Percentiles rank a stretch among this genome's conserved stretches.
Evolutionary conservation across 148 eudicot genomes (phyloP).

Genomic region (Persicaria tinctoria): DNA sequence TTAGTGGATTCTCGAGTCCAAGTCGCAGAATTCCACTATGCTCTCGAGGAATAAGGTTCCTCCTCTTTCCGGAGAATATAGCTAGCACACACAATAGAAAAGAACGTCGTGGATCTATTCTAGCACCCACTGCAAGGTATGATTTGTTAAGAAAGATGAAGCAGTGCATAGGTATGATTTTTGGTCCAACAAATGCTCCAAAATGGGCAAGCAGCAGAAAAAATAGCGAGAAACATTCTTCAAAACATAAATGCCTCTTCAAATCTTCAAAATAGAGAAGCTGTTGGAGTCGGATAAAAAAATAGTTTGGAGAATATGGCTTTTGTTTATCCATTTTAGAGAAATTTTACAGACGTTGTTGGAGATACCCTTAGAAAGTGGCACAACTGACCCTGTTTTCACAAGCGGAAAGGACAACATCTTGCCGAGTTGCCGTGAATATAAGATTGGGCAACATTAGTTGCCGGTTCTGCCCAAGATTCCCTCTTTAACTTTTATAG

Average conservation of each 20-base stretch:
- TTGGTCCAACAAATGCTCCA: no score
- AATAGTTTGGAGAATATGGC: no score
- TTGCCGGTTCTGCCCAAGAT: slow-evolving; percentile 50
- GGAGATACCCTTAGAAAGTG: background rate
- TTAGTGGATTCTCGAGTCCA: slow-evolving; percentile 62
- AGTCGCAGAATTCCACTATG: slow-evolving; percentile 40
- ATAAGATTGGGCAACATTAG: slow-evolving; percentile 38
- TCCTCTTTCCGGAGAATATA: slow-evolving; percentile 43
- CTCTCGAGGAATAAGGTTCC: slow-evolving; percentile 68
- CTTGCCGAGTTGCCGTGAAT: slow-evolving; percentile 32
- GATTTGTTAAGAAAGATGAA: slow-evolving; percentile 21
- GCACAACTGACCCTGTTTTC: background rate
- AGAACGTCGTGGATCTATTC: slow-evolving; percentile 58
- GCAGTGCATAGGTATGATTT: background rate
- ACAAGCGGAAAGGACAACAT: slow-evolving; percentile 36
- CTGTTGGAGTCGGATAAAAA: no score
- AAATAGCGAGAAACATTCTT: no score
- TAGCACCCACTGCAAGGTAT: slow-evolving; percentile 56
- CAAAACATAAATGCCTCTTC: no score
- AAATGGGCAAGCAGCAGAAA: no score
- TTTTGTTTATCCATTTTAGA: no score
- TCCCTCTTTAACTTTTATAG: slow-evolving; percentile 30
- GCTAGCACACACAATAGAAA: slow-evolving; percentile 25
- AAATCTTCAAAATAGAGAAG: no score
- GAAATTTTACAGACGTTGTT: no score